phyloP scores from a whole-genome alignment of 2,329 filamentous ascomycete species.

The Acephala macrosclerotiorum region DNA sequence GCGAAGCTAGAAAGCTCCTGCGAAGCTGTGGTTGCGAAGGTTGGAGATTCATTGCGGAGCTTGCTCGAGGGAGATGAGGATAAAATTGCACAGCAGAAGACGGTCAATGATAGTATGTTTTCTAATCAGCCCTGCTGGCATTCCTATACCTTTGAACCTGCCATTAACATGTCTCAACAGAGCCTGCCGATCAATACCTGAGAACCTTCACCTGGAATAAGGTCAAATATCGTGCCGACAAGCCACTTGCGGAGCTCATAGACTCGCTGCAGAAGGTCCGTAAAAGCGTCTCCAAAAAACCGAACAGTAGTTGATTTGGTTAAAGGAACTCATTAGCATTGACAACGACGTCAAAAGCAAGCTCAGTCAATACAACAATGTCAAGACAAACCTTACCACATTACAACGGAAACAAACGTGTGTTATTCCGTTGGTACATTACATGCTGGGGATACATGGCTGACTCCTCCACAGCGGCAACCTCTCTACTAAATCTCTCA shows the following conservation, averaged over 20 bases:
- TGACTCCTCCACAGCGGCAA: constrained; percentile 71
- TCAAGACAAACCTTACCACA: constrained; percentile 83
- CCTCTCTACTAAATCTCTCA: constrained; percentile 90
- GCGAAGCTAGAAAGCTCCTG: constrained; percentile 85
- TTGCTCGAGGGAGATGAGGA: constrained; percentile 46
- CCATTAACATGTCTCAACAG: constrained; percentile 54
- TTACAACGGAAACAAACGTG: constrained; percentile 90
- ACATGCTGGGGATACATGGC: not conserved
- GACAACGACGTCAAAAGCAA: constrained; percentile 97
- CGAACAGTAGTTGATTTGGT: constrained; percentile 11
- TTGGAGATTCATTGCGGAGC: constrained; percentile 51
- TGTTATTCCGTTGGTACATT: constrained; percentile 40
- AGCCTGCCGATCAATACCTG: constrained; percentile 94
- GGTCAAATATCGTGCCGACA: constrained; percentile 94
- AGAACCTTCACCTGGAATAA: constrained; percentile 95
- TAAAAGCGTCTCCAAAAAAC: not conserved
- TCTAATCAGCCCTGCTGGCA: constrained; percentile 10
- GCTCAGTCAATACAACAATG: constrained; percentile 90
- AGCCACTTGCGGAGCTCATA: constrained; percentile 85
- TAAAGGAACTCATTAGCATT: constrained; percentile 84
- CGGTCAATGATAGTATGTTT: constrained; percentile 80
- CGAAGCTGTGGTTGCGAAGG: constrained; percentile 84
- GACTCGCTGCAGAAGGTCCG: constrained; percentile 85
- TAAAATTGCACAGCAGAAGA: constrained; percentile 78
- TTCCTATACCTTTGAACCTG: not conserved